Base-by-base conservation (phyloP, 805 yeast genomes). In the fission yeast (Schizosaccharomyces pombe) region DNA sequence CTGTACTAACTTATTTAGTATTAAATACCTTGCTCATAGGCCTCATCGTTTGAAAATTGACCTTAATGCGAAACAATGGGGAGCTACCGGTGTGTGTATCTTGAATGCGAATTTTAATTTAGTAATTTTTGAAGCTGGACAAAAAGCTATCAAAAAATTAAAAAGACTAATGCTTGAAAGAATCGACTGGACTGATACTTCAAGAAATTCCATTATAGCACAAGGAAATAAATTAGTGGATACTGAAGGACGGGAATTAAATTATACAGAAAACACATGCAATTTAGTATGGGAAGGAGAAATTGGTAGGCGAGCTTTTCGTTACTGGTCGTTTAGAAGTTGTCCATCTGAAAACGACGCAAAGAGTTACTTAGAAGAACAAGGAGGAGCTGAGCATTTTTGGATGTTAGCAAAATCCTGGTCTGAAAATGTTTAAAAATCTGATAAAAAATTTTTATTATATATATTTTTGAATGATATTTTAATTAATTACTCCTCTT, bases 71-170 rank as follows among this genome's bases (percentile, higher is more conserved):
- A 77, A 77, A 58, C 89, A 89, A 62, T 63, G 77, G 52, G 74
- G 70, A 1, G 65, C 87, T 28, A 70, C 69, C 2, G 99, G 98
- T 0, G 69, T 77, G 28, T 59, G 65, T 3, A 55, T 71, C 3
- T 54, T 63, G 47, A 58, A 60, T 33, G 60, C 64, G 1, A 54
- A 56, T 5, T 73, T 76, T 57, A 75, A 75, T 40, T 61, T 87
- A 43, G 72, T 89, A 0, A 69, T 89, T 1, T 80, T 77, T 1
- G 89, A 84, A 60, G 96, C 96, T 0, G 79, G 82, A 0, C 74
- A 69, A 32, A 78, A 78, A 57, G 70, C 77, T 37, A 66, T 82
- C 24, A 70, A 69, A n/a, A 76, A 76, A 59, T 86, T 76, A 65
- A 77, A 76, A 54, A 78, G 75, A 57, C 68, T 86, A 52, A 60